Evolutionary conservation across 2,329 filamentous ascomycete species (phyloP), one percentile per base, ranked within the genome.

Genomic region (Monosporascus sp.): DNA sequence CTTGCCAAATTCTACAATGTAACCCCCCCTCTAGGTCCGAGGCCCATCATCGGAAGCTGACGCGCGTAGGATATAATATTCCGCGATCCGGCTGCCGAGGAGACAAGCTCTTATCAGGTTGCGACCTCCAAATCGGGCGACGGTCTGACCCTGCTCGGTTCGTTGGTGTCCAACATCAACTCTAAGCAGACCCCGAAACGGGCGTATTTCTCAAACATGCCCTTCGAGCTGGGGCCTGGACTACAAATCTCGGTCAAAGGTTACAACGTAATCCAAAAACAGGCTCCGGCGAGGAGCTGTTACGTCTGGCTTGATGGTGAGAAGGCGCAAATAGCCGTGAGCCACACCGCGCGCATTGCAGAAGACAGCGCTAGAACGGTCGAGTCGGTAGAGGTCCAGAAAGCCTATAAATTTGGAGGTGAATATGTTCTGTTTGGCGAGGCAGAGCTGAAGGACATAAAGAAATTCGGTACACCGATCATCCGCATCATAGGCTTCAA

Each of bases 401-500:
- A 94, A 70, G 94, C 93, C 0, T 99, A 94, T 77, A 97, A 94
- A 63, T 97, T 97, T 65, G 94, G 93, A 14, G 92, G 91, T 40
- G 90, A 96, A 60, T 91, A 91, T 48, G 84, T 99, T 47, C 81
- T 87, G 48, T 99, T 99, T 68, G 86, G 86, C 0, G 81, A 86
- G 1, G 91, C 97, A 37, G 93, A 99, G 68, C 84, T 93, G 55
- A 87, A 86, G 54, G 74, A 80, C 20, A 78, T 99, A 54, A 86
- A 86, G 56, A 77, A 89, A 60, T 96, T 96, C 63, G 93, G 92
- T 3, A 79, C 88, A 1, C 89, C 91, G 0, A 78, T 89, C 14
- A 88, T 99, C 53, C 86, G 91, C 5, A 88, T 99, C 59, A 88
- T 99, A 53, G 94, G 94, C 6, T 99, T 99, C 79, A 99, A 97